phyloP scores from a whole-genome alignment of 2,329 filamentous ascomycete genomes.

The Hirsutella rhossiliensis region DNA sequence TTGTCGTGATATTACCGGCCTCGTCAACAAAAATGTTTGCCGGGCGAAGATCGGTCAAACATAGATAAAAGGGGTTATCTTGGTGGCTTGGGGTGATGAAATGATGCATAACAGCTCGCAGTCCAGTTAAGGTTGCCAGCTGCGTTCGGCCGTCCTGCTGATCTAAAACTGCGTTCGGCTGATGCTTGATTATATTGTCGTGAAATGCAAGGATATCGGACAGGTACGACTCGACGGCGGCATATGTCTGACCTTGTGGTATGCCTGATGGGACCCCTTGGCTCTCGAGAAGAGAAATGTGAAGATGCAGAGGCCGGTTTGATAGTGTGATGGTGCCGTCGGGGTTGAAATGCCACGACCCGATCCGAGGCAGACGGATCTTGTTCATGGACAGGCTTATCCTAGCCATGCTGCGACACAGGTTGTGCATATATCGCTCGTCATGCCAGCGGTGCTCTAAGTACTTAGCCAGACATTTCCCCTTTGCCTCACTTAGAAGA shows the following conservation, averaged over 20 bases:
- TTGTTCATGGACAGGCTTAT: constrained; percentile 12
- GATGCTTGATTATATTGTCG: constrained; percentile 18
- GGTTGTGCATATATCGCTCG: constrained; percentile 5
- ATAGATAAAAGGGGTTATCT: constrained; percentile 16
- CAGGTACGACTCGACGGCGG: constrained; percentile 14
- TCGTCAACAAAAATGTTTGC: constrained; percentile 23
- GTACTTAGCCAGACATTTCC: constrained; percentile 1
- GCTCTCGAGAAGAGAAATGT: constrained; percentile 21
- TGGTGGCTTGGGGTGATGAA: constrained; percentile 10
- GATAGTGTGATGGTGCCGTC: constrained; percentile 13
- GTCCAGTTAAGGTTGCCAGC: constrained; percentile 13
- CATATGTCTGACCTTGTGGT: constrained; percentile 16
- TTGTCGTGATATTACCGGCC: constrained; percentile 15
- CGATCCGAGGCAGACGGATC: constrained; percentile 18
- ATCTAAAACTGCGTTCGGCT: constrained; percentile 19
- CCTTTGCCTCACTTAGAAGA: constrained; percentile 1
- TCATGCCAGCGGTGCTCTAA: constrained; percentile 7
- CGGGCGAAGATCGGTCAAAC: constrained; percentile 21
- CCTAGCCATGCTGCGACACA: constrained; percentile 13
- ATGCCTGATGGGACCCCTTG: constrained; percentile 19
- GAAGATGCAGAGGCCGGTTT: constrained; percentile 20
- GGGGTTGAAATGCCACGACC: constrained; percentile 16
- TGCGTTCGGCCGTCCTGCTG: constrained; percentile 14
- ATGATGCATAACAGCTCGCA: constrained; percentile 14
- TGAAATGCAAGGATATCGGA: constrained; percentile 19